A percentile compares a stretch with the other conserved stretches of the same genome.
Conservation (phyloP, 768 basidiomycete species). For the Pisolithus orientalis region DNA sequence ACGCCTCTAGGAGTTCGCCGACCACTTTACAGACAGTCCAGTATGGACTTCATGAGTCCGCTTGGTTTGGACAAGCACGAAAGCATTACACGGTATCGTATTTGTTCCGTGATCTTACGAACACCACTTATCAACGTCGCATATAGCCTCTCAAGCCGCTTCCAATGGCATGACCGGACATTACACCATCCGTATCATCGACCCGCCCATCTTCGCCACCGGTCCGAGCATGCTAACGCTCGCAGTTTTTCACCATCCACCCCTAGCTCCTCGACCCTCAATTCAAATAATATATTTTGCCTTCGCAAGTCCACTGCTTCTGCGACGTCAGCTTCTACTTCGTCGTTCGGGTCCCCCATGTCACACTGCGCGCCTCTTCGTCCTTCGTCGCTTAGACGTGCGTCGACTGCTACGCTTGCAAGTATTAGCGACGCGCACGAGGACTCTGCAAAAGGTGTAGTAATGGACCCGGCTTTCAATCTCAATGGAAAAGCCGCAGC, state of each 20-base stretch:
- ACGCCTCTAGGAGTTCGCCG: slow-evolving; percentile 40
- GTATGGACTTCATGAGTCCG: slow-evolving; percentile 77
- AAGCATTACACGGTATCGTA: slow-evolving; percentile 57
- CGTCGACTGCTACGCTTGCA: slow-evolving; percentile 27
- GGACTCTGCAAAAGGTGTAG: neutral
- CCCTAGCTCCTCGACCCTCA: slow-evolving; percentile 60
- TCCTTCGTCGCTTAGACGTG: slow-evolving; percentile 37
- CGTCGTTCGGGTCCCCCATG: slow-evolving; percentile 32
- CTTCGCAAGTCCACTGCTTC: slow-evolving; percentile 27
- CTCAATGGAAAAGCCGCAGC: neutral
- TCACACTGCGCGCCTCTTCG: slow-evolving; percentile 33
- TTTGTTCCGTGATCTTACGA: neutral
- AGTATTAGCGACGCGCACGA: neutral
- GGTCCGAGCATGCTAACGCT: slow-evolving; percentile 14
- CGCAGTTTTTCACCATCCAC: slow-evolving; percentile 39
- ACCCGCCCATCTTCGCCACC: slow-evolving; percentile 23
- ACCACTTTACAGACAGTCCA: slow-evolving; percentile 72
- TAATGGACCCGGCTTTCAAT: neutral
- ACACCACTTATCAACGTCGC: neutral
- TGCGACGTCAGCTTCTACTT: slow-evolving; percentile 22
- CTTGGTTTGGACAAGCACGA: slow-evolving; percentile 39
- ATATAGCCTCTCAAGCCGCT: slow-evolving; percentile 56
- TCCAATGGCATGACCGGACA: slow-evolving; percentile 57
- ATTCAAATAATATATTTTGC: slow-evolving; percentile 32
- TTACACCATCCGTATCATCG: slow-evolving; percentile 59